Base-by-base conservation (phyloP, 768 basidiomycete genomes). In the Multifurca ochricompacta region DNA sequence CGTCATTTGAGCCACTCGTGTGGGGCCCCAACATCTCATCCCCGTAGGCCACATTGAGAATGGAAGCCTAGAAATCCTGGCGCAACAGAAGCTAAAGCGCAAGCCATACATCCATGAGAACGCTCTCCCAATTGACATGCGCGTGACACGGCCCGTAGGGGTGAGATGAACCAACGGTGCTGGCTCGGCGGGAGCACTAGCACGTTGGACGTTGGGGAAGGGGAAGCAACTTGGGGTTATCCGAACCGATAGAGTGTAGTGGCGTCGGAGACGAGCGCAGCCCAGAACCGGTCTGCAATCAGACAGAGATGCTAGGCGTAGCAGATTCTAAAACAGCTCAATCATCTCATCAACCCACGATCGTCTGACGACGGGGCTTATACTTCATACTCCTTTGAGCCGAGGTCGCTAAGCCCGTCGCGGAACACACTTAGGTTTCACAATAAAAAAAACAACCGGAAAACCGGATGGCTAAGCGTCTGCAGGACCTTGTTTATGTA, bases 31-130 rank as follows among this genome's bases (percentile, higher is more conserved):
- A 35, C 32, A 42, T 13, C 45, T 54, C 21, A 32, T 31, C 13
- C 44, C 23, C 7, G 37, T n/a, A 7, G 6, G 30, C 49, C 43
- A 40, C 25, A 28, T 25, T 19, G 23, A 21, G 43, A 45, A 56
- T 45, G 43, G 42, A 36, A 56, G 49, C 9, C 30, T 21, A 21
- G 36, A 19, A 18, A n/a, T 32, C 10, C 21, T 44, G 23, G 41
- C 41, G 34, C 49, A 37, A 49, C 27, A 49, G 42, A 55, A 54
- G 49, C 16, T 5, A 41, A 40, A 21, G 48, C 2, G 23, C n/a
- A 37, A 23, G 9, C 41, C 27, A 16, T 23, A 28, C 23, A 39
- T 25, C n/a, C 48, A 19, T 39, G 41, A 42, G 18, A 7, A 46
- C 19, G 30, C 32, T 21, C 42, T 39, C 36, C 30, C 11, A 9